A percentile compares a stretch with the other conserved stretches of the same genome.
phyloP scores from a whole-genome alignment of 2,329 filamentous ascomycete species.

The Apiospora phragmitis region DNA sequence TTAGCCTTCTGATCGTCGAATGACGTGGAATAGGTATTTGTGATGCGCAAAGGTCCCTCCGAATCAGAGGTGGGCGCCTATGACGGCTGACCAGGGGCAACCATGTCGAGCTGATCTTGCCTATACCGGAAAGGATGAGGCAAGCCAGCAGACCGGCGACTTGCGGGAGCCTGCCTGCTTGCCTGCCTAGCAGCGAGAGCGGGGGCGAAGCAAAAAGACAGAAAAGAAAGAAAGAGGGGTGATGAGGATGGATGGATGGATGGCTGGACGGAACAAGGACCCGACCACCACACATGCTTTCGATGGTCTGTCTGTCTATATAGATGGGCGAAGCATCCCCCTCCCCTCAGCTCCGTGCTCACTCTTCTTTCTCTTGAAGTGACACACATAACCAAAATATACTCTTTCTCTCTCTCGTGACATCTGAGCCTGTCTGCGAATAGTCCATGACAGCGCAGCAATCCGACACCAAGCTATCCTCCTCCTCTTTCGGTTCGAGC shows the following conservation, averaged over 20 bases:
- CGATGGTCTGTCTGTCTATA: not conserved
- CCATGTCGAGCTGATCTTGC: slow-evolving; percentile 2
- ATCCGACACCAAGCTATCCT: not conserved
- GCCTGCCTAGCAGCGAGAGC: not conserved
- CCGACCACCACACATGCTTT: not conserved
- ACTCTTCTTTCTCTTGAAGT: not conserved
- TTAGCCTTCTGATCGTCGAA: slow-evolving; percentile 2
- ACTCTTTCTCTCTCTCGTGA: not conserved
- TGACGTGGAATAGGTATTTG: not conserved
- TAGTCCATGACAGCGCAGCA: not conserved
- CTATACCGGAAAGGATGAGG: not conserved
- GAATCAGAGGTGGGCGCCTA: not conserved
- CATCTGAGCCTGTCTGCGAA: not conserved
- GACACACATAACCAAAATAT: not conserved
- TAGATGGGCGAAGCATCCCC: not conserved
- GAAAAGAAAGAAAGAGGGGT: not conserved
- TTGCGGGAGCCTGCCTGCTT: slow-evolving; percentile 2
- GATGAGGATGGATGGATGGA: not conserved
- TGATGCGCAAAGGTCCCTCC: slow-evolving; percentile 5
- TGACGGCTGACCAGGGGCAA: not conserved
- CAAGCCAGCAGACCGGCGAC: not conserved
- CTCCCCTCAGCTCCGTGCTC: not conserved
- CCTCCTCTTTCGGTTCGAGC: not conserved
- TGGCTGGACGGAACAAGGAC: too few relatives aligned
- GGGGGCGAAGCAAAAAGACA: not conserved